Percentiles rank a stretch among this genome's conserved stretches.
Conservation (phyloP, 202 grass and related monocot species). For the Schoenoplectus triqueter region DNA sequence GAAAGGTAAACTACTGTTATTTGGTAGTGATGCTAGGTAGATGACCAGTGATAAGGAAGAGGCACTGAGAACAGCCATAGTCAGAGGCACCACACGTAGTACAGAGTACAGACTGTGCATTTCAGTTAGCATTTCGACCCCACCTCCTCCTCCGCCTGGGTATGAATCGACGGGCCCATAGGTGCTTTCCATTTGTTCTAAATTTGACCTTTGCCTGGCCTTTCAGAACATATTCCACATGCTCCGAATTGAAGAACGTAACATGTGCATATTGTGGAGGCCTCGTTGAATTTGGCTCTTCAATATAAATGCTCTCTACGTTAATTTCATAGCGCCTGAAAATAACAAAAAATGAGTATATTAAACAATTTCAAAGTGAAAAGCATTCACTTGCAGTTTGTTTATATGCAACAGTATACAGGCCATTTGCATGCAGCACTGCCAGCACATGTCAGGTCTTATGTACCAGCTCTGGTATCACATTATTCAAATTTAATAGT, state of each 20-base stretch:
- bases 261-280: constrained; percentile 30
- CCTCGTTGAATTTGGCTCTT: constrained; percentile 26
- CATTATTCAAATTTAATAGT: not conserved
- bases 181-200: constrained; percentile 33
- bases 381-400: not conserved
- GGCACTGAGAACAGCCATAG: not conserved
- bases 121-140: constrained; percentile 21
- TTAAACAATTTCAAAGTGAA: not conserved
- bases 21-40: not conserved
- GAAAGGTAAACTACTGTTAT: constrained; percentile 13
- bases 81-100: not conserved
- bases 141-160: constrained; percentile 26
- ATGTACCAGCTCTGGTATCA: not conserved
- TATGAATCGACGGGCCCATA: constrained; percentile 40
- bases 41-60: not conserved
- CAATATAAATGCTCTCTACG: constrained; percentile 32
- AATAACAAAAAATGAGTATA: not conserved
- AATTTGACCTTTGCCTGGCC: constrained; percentile 33
- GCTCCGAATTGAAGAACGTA: constrained; percentile 24
- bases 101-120: not conserved
- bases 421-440: not conserved
- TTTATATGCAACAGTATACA: not conserved
- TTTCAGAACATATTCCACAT: constrained; percentile 6
- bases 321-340: constrained; percentile 18
- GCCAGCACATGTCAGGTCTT: not conserved